phyloP scores from a whole-genome alignment of 148 eudicot species.

The Agrostemma githago region DNA sequence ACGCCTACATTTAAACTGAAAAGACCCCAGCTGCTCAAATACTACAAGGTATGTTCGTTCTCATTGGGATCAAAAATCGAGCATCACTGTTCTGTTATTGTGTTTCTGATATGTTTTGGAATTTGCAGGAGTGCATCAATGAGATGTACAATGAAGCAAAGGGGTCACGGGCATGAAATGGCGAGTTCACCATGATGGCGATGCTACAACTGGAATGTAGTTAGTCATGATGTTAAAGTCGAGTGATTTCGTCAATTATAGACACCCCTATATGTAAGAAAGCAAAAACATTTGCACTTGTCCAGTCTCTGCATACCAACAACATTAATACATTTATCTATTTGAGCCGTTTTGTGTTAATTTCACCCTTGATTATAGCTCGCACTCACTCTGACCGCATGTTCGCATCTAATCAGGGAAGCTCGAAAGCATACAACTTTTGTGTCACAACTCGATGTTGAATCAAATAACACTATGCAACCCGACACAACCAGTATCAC shows the following conservation, averaged over 20 bases:
- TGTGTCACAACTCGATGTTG: too few species aligned
- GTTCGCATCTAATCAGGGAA: too few species aligned
- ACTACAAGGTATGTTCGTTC: conserved; percentile 64
- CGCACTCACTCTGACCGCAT: too few species aligned
- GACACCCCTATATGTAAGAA: neutral
- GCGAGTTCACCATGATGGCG: neutral
- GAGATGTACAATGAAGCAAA: conserved; percentile 69
- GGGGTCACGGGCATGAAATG: conserved; percentile 30
- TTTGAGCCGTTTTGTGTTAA: neutral
- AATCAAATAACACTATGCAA: too few species aligned
- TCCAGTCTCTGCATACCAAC: conserved; percentile 6
- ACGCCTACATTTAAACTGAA: conserved; percentile 98
- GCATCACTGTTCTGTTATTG: neutral
- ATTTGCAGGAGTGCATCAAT: conserved; percentile 56
- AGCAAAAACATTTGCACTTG: neutral
- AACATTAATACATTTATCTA: neutral
- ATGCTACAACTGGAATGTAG: neutral
- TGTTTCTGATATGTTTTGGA: conserved; percentile 1
- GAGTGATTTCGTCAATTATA: neutral
- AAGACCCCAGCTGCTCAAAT: conserved; percentile 82
- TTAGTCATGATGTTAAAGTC: neutral
- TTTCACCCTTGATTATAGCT: neutral
- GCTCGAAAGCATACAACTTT: too few species aligned
- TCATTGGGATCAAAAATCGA: neutral
- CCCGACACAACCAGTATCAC: too few species aligned